Percentiles rank a stretch among this genome's conserved stretches.
These are phyloP conservation scores for Aspergillus unguis DNA, from an alignment of 2,329 filamentous ascomycete genomes.

Conservation along the genomic window DNA sequence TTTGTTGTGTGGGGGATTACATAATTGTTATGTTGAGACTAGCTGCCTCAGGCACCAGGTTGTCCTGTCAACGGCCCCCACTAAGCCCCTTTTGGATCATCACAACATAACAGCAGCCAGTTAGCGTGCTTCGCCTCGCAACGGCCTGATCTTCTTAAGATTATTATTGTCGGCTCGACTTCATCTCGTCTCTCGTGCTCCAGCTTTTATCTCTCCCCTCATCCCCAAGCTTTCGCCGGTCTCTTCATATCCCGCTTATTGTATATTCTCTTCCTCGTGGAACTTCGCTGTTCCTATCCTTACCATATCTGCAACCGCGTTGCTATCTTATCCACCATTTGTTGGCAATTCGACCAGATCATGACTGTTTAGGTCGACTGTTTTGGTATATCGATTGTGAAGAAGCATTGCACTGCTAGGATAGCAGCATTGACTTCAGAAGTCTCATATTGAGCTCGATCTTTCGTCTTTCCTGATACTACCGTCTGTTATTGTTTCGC, in stretches of 20 bases:
- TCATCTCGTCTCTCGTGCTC: not conserved
- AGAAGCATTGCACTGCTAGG: conserved; percentile 16
- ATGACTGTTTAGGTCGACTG: conserved; percentile 29
- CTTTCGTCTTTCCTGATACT: conserved; percentile 4
- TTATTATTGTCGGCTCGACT: conserved; percentile 17
- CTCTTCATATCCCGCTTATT: conserved; percentile 11
- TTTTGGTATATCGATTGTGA: conserved; percentile 7
- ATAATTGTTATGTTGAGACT: conserved; percentile 11
- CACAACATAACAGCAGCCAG: conserved; percentile 41
- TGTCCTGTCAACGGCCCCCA: conserved; percentile 38
- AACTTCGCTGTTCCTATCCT: conserved; percentile 22
- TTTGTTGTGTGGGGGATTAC: conserved; percentile 17
- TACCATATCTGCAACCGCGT: conserved; percentile 17
- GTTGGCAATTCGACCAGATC: conserved; percentile 19
- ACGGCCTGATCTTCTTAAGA: conserved; percentile 26
- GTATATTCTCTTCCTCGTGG: conserved; percentile 12
- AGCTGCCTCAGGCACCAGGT: conserved; percentile 29
- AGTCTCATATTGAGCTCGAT: not conserved
- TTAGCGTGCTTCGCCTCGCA: conserved; percentile 30
- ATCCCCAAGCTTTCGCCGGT: conserved; percentile 6
- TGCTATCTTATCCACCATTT: conserved; percentile 10
- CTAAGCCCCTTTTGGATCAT: conserved; percentile 31
- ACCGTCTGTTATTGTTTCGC: conserved; percentile 11
- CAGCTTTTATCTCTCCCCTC: conserved; percentile 17
- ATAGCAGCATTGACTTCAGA: not conserved